Percentiles rank a stretch among this genome's conserved stretches.
Conservation (phyloP, 768 basidiomycete species). For the Dendrothele bispora region DNA sequence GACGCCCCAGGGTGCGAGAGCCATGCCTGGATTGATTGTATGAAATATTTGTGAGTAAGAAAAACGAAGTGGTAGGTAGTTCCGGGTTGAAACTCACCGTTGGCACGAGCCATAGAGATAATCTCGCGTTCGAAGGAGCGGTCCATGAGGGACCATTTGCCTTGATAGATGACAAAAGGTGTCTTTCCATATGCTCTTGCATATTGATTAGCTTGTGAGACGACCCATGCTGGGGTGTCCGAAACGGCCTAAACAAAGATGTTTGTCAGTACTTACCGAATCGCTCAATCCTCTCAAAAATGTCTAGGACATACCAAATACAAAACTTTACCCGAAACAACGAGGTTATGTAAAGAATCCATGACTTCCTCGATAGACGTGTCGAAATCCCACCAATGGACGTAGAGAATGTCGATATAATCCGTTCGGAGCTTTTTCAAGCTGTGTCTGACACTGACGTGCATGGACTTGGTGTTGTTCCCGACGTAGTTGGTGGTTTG, state of each 20-base stretch:
- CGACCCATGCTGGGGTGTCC: slow-evolving; percentile 38
- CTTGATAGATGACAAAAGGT: slow-evolving; percentile 46
- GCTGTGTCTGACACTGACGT: not conserved
- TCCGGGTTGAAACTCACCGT: slow-evolving; percentile 6
- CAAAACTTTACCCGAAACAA: slow-evolving; percentile 40
- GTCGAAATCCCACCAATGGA: slow-evolving; percentile 3
- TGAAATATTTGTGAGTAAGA: not conserved
- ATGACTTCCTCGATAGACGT: slow-evolving; percentile 1
- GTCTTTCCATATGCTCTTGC: slow-evolving; percentile 27
- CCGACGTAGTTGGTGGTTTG: slow-evolving; percentile 13
- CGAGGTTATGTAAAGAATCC: slow-evolving; percentile 33
- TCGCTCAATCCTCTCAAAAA: not conserved
- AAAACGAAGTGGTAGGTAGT: no score
- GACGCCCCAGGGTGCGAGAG: slow-evolving; percentile 43
- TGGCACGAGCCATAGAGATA: slow-evolving; percentile 32
- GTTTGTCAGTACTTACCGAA: not conserved
- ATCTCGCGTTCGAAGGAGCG: slow-evolving; percentile 43
- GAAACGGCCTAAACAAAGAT: slow-evolving; percentile 13
- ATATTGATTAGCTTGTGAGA: slow-evolving; percentile 28
- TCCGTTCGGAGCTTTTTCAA: not conserved
- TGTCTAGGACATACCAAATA: slow-evolving; percentile 28
- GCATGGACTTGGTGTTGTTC: not conserved
- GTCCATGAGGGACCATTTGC: slow-evolving; percentile 28
- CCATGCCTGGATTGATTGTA: no score
- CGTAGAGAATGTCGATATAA: slow-evolving; percentile 1